Percentiles rank a stretch among this genome's conserved stretches.
phyloP scores from a whole-genome alignment of 192 early-diverging fungal species.

The Coemansia sp. region DNA sequence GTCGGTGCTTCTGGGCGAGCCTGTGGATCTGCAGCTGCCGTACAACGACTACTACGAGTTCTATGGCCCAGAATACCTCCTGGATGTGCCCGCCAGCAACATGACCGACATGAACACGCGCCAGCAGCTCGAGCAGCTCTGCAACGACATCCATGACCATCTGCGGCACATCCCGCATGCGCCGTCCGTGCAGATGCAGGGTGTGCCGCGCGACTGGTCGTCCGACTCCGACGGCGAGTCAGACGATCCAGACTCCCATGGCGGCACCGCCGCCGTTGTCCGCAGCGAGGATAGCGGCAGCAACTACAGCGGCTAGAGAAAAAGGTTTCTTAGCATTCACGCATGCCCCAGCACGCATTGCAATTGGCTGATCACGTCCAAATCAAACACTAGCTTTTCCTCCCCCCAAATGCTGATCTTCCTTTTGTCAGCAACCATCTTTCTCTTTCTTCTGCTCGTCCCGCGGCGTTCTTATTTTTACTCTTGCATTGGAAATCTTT shows the following conservation, averaged over 20 bases:
- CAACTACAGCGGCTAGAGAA: slow-evolving; percentile 25
- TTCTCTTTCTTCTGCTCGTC: background rate
- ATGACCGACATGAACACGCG: slow-evolving; percentile 85
- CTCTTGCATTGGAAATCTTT: background rate
- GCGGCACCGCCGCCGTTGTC: background rate
- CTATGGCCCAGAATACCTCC: slow-evolving; percentile 85
- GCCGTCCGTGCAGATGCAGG: slow-evolving; percentile 81
- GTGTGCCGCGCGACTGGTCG: slow-evolving; percentile 59
- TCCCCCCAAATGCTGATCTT: background rate
- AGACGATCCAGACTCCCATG: slow-evolving; percentile 4
- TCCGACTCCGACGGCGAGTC: slow-evolving; percentile 29
- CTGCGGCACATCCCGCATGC: slow-evolving; percentile 64
- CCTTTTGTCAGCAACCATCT: background rate
- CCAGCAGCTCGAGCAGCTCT: slow-evolving; percentile 79
- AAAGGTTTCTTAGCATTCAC: too few relatives aligned
- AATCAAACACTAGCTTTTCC: too few relatives aligned
- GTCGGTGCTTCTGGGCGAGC: slow-evolving; percentile 70
- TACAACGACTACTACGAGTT: slow-evolving; percentile 87
- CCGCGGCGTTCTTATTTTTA: background rate
- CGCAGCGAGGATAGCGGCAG: slow-evolving; percentile 11
- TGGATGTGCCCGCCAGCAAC: slow-evolving; percentile 83
- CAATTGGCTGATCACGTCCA: background rate
- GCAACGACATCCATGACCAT: slow-evolving; percentile 59
- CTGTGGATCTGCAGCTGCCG: slow-evolving; percentile 66
- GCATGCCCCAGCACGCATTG: too few relatives aligned